A percentile compares a stretch with the other conserved stretches of the same genome.
phyloP scores from a whole-genome alignment of 1,284 basidiomycete genomes.

The Waitea zeae region DNA sequence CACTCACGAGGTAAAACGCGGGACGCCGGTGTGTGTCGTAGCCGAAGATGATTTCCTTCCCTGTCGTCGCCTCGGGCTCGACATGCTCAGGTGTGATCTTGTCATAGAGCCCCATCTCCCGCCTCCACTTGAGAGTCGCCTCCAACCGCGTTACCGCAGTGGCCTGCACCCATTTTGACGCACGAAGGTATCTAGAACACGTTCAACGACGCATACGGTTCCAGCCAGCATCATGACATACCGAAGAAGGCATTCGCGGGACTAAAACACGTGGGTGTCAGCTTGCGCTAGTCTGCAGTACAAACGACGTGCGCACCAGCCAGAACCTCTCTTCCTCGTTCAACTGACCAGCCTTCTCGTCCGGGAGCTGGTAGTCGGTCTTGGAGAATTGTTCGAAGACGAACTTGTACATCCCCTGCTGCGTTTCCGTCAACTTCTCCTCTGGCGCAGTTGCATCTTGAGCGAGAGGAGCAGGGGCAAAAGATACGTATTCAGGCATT shows the following conservation, averaged over 20 bases:
- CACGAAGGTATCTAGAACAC: constrained; percentile 39
- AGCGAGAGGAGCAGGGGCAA: constrained; percentile 13
- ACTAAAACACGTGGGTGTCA: constrained; percentile 14
- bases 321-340: constrained; percentile 58
- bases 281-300: background rate
- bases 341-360: constrained; percentile 23
- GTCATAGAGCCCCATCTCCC: constrained; percentile 54
- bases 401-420: constrained; percentile 31
- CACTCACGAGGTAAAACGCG: constrained; percentile 59
- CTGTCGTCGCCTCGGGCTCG: constrained; percentile 59
- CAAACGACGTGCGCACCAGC: constrained; percentile 25
- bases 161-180: constrained; percentile 46
- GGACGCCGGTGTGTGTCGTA: constrained; percentile 57
- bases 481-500: constrained; percentile 6
- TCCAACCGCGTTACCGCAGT: constrained; percentile 45
- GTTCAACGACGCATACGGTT: too few species aligned
- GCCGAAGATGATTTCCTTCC: constrained; percentile 60
- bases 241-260: constrained; percentile 54
- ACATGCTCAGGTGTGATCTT: constrained; percentile 35
- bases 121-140: constrained; percentile 53
- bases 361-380: constrained; percentile 33
- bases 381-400: constrained; percentile 42
- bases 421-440: constrained; percentile 22
- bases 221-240: constrained; percentile 12
- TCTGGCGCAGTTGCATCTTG: constrained; percentile 15